These are phyloP conservation scores for Alternaria solani DNA, from an alignment of 2,329 filamentous ascomycete species.

Conservation along the genomic window DNA sequence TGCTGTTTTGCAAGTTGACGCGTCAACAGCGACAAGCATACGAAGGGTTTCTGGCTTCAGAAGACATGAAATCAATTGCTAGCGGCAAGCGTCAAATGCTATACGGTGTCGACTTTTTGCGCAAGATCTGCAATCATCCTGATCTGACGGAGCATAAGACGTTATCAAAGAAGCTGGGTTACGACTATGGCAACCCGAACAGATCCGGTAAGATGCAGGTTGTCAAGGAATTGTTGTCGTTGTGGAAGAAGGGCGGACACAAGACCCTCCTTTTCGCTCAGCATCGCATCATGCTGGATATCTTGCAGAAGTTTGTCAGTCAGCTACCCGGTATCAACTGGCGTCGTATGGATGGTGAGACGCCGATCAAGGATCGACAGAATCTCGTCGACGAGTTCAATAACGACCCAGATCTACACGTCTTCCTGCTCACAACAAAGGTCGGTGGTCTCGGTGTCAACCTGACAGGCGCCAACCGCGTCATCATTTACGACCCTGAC, in stretches of 20 bases:
- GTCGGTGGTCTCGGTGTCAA: constrained; percentile 95
- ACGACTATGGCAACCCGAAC: constrained; percentile 77
- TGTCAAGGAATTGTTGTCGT: constrained; percentile 81
- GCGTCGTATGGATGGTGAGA: constrained; percentile 92
- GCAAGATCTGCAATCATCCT: constrained; percentile 98
- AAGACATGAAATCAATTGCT: constrained; percentile 85
- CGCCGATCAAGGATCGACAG: constrained; percentile 87
- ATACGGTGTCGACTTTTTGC: constrained; percentile 87
- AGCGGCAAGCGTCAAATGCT: constrained; percentile 78
- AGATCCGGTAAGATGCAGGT: constrained; percentile 97
- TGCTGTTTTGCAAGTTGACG: constrained; percentile 93
- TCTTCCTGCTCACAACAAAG: constrained; percentile 94
- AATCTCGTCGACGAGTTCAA: constrained; percentile 93
- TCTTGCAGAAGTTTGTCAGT: constrained; percentile 82
- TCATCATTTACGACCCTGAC: constrained; percentile 98
- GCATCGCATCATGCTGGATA: constrained; percentile 93
- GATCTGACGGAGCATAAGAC: constrained; percentile 78
- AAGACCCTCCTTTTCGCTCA: constrained; percentile 95
- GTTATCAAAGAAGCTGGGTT: constrained; percentile 66
- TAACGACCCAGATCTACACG: constrained; percentile 75
- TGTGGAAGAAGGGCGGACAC: constrained; percentile 92
- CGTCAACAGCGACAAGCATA: constrained; percentile 81
- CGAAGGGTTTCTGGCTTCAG: constrained; percentile 78
- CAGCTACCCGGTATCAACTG: constrained; percentile 75
- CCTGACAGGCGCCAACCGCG: constrained; percentile 89